phyloP scores from a whole-genome alignment of 2,329 filamentous ascomycete genomes.

The Drechslerella coelobrocha region DNA sequence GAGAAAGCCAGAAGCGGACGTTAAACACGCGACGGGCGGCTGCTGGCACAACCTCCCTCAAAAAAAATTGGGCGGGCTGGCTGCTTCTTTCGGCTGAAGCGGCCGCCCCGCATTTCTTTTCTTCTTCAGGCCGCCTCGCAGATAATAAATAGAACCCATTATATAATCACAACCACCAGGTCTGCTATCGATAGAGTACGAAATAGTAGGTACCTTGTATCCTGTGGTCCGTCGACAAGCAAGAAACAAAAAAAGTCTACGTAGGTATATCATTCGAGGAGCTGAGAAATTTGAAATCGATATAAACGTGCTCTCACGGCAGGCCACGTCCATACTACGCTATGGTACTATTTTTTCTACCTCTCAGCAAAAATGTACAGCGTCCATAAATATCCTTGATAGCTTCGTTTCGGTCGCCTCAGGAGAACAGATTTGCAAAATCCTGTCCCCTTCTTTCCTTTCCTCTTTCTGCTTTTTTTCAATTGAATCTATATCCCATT shows the following conservation, averaged over 20 bases:
- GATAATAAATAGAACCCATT: not conserved
- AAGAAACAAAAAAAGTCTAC: not conserved
- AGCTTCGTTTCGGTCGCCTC: too few relatives aligned
- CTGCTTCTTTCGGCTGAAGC: slow-evolving; percentile 29
- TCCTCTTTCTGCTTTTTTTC: too few relatives aligned
- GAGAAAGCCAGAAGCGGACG: not conserved
- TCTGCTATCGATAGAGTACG: too few relatives aligned
- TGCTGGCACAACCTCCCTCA: not conserved
- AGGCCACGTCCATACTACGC: not conserved
- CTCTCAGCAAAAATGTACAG: too few relatives aligned
- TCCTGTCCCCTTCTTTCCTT: too few relatives aligned
- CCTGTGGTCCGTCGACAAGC: not conserved
- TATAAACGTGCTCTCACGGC: not conserved
- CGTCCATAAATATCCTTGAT: too few relatives aligned
- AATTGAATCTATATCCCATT: too few relatives aligned
- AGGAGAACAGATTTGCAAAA: too few relatives aligned
- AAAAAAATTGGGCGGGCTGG: slow-evolving; percentile 6
- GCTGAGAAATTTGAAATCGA: not conserved
- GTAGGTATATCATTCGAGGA: not conserved
- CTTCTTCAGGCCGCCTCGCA: slow-evolving; percentile 19
- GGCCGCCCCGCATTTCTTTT: slow-evolving; percentile 36
- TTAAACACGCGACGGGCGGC: slow-evolving; percentile 12
- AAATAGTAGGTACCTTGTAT: too few relatives aligned
- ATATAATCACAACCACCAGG: too few relatives aligned
- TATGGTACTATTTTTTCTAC: not conserved